Evolutionary conservation across 139 green algal genomes (phyloP).

Genomic region (Diplosphaera chodatii): DNA sequence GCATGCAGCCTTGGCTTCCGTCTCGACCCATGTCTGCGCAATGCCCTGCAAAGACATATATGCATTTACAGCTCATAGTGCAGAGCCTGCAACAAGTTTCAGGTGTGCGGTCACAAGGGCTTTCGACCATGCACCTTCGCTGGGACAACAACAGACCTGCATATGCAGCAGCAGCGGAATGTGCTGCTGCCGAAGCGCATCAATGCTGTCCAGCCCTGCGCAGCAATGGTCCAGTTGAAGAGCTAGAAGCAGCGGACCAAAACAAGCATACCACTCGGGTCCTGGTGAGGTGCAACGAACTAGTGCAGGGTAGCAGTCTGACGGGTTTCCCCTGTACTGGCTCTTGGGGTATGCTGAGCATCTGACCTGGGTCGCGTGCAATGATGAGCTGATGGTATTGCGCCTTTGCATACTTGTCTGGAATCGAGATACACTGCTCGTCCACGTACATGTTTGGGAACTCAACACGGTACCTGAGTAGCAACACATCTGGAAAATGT

Average conservation of each 20-base stretch:
- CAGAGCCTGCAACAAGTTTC: no score
- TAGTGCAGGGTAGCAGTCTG: no score
- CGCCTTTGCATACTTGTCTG: conserved; percentile 60
- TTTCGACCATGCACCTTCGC: no score
- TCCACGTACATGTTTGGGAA: conserved; percentile 31
- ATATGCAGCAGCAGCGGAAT: conserved; percentile 64
- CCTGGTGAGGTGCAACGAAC: no score
- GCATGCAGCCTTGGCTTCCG: not conserved
- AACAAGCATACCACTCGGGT: no score
- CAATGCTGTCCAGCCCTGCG: conserved; percentile 30
- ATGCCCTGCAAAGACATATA: conserved; percentile 3
- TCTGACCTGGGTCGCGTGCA: conserved; percentile 20
- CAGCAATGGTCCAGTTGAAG: no score
- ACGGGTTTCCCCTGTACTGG: no score
- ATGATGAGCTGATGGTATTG: conserved; percentile 58
- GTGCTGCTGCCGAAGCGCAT: conserved; percentile 33
- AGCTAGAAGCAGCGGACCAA: not conserved
- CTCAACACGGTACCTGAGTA: conserved; percentile 4
- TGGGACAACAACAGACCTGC: not conserved
- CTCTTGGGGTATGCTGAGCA: no score
- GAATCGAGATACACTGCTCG: conserved; percentile 41
- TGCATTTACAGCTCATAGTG: no score
- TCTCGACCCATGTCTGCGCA: not conserved
- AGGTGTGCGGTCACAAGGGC: no score
- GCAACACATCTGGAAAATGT: not conserved